Evolutionary conservation across 2,329 filamentous ascomycete genomes (phyloP), one percentile per base, ranked within the genome.

Genomic region (Tolypocladium nubicola): DNA sequence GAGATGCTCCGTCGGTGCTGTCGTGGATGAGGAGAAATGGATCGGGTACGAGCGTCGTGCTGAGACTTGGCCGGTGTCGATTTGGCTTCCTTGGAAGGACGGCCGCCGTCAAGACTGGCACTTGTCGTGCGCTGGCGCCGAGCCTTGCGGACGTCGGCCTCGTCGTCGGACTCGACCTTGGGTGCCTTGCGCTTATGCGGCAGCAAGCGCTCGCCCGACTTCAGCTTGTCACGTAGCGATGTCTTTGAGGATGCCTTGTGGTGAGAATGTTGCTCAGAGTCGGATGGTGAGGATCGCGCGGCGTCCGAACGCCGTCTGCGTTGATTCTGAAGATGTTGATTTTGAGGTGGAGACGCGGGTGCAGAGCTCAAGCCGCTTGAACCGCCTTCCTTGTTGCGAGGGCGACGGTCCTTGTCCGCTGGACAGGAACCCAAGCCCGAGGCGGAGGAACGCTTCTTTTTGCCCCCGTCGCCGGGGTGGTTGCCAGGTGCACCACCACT

Each of bases 1-100:
- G 86, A 89, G 35, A 77, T 73, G 62, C 85, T 87, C 59, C 86
- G 79, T 56, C 84, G 79, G 66, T 89, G 86, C 35, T 72, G 68
- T 62, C 80, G 79, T 53, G 75, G 68, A 53, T 77, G 81, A 13
- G 86, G 86, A 21, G 86, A 89, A 23, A 76, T 71, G 11, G 86
- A 89, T 60, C 79, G 67, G 50, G 65, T 63, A 45, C 65, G 67
- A 40, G 63, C 59, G 57, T 73, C 68, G 63, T 68, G 62, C 53
- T 69, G 67, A 30, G 63, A 63, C 58, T 68, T 71, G 52, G 70
- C 67, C 14, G 70, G 61, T 11, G 66, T 57, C 43, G 63, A 53
- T 60, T 71, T 76, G 39, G 62, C 59, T 21, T 75, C 73, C 58
- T 66, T 72, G 59, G 63, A 61, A 50, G 62, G 60, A 58, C 67